phyloP scores from a whole-genome alignment of 768 basidiomycete species.

The Tubosaeta brunneosetosa region DNA sequence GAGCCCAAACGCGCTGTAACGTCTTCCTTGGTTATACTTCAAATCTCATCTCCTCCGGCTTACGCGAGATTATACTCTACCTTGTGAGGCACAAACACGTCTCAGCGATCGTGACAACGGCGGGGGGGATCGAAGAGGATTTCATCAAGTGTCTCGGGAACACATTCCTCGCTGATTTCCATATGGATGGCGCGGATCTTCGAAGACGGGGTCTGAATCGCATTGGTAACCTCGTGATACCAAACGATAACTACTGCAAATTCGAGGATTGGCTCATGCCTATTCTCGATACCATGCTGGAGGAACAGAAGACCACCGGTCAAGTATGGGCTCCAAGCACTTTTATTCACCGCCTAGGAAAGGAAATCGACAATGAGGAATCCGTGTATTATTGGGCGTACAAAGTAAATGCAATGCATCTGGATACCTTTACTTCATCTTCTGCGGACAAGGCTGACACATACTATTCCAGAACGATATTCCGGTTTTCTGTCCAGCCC shows the following conservation, averaged over 20 bases:
- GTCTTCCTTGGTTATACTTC: slow-evolving; percentile 98
- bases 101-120: slow-evolving; percentile 89
- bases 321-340: slow-evolving; percentile 88
- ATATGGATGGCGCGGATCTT: slow-evolving; percentile 84
- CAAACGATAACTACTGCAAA: slow-evolving; percentile 98
- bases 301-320: slow-evolving; percentile 72
- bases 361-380: slow-evolving; percentile 95
- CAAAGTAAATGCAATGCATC: slow-evolving; percentile 63
- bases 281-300: slow-evolving; percentile 84
- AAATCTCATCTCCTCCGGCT: slow-evolving; percentile 95
- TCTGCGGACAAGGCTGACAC: slow-evolving; percentile 23
- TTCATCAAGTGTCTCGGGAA: slow-evolving; percentile 98
- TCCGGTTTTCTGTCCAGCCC: slow-evolving; percentile 96
- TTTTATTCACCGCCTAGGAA: slow-evolving; percentile 89
- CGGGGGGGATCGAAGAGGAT: slow-evolving; percentile 98
- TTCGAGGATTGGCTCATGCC: slow-evolving; percentile 99
- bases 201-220: slow-evolving; percentile 92
- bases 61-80: slow-evolving; percentile 87
- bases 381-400: slow-evolving; percentile 99
- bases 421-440: slow-evolving; percentile 8
- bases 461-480: slow-evolving; percentile 76
- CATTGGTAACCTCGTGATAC: slow-evolving; percentile 93
- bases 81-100: slow-evolving; percentile 93
- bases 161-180: slow-evolving; percentile 92
- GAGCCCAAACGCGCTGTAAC: slow-evolving; percentile 70